phyloP scores from a whole-genome alignment of 441 rosid genomes.

The Breynia disticha region DNA sequence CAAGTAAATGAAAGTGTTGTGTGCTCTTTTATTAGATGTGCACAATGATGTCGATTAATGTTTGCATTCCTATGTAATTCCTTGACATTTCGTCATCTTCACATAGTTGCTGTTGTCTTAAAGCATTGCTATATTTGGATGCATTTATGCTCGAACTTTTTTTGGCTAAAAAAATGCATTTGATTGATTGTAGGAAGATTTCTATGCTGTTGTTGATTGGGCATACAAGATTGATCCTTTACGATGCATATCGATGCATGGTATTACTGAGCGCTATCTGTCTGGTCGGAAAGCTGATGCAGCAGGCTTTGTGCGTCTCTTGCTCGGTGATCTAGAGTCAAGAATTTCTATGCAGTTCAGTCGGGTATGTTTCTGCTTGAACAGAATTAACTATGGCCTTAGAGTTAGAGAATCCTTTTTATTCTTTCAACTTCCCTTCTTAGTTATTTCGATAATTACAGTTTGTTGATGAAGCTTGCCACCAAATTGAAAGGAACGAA shows the following conservation, averaged over 20 bases:
- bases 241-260: constrained; percentile 99
- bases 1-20: too few species aligned
- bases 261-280: constrained; percentile 91
- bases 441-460: constrained; percentile 24
- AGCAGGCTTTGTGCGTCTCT: constrained; percentile 96
- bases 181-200: constrained; percentile 73
- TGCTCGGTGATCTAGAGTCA: constrained; percentile 93
- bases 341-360: constrained; percentile 87
- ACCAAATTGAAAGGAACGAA: constrained; percentile 94
- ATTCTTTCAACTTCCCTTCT: constrained; percentile 14
- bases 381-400: not conserved
- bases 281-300: constrained; percentile 99
- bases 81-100: too few species aligned
- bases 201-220: constrained; percentile 99
- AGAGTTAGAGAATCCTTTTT: not conserved
- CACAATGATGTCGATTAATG: too few species aligned
- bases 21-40: too few species aligned
- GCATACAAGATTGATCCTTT: constrained; percentile 97
- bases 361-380: constrained; percentile 48
- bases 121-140: not conserved
- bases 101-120: too few species aligned
- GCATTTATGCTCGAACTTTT: not conserved
- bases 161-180: not conserved
- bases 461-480: constrained; percentile 99
- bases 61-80: too few species aligned